These are phyloP conservation scores for Candida tammaniensis DNA, from an alignment of 805 yeast species.

Conservation along the genomic window DNA sequence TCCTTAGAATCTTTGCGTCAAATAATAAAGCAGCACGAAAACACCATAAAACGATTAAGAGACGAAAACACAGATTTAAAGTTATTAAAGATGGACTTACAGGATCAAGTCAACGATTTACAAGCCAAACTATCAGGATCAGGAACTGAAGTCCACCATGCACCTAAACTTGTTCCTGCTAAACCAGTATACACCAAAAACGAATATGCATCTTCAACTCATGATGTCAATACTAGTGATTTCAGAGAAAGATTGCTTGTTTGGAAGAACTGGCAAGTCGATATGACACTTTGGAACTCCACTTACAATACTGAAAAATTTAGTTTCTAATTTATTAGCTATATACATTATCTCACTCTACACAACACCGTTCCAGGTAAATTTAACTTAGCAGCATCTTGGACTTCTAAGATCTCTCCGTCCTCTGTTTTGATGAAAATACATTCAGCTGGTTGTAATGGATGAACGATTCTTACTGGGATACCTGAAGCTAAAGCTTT, in stretches of 20 bases:
- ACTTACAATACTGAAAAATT: slow-evolving; percentile 47
- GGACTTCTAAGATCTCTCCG: slow-evolving; percentile 62
- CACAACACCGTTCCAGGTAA: slow-evolving; percentile 78
- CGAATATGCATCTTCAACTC: slow-evolving; percentile 27
- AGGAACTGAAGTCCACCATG: slow-evolving; percentile 3
- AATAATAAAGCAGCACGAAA: slow-evolving; percentile 29
- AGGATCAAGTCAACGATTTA: slow-evolving; percentile 30
- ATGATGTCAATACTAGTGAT: slow-evolving; percentile 40
- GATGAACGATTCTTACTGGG: slow-evolving; percentile 69
- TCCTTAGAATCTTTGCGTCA: slow-evolving; percentile 15
- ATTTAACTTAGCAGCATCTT: slow-evolving; percentile 78
- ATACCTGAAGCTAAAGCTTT: slow-evolving; percentile 73
- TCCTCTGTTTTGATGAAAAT: slow-evolving; percentile 58
- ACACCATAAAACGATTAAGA: slow-evolving; percentile 34
- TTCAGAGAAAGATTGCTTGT: slow-evolving; percentile 56
- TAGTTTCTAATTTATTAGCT: slow-evolving; percentile 19
- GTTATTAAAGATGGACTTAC: slow-evolving; percentile 35
- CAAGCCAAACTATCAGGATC: slow-evolving; percentile 15
- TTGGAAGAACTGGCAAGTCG: slow-evolving; percentile 86
- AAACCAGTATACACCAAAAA: slow-evolving; percentile 28
- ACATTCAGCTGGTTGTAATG: slow-evolving; percentile 86
- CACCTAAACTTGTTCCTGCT: slow-evolving; percentile 20
- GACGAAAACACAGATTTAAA: slow-evolving; percentile 44
- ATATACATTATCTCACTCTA: slow-evolving; percentile 51
- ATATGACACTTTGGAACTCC: slow-evolving; percentile 80